These are phyloP conservation scores for Lophium mytilinum DNA, from an alignment of 495 filamentous ascomycete genomes.

Conservation along the genomic window DNA sequence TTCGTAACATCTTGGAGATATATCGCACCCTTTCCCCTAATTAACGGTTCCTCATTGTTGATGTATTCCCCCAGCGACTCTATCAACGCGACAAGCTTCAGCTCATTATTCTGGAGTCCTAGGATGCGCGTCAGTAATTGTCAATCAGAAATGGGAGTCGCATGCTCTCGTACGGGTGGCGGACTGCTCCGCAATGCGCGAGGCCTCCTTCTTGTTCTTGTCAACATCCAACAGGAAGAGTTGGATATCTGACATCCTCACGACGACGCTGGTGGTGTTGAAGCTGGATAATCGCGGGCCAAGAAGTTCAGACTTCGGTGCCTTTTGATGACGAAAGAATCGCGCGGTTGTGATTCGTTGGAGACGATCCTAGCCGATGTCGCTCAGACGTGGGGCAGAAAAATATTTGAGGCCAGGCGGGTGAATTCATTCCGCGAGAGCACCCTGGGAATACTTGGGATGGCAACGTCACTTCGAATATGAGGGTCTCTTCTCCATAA, in stretches of 20 bases:
- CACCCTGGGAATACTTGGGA: background rate
- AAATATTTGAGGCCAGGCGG: background rate
- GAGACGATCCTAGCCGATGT: background rate
- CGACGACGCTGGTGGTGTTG: background rate
- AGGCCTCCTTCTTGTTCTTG: constrained; percentile 53
- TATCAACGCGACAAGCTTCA: constrained; percentile 58
- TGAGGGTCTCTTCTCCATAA: background rate
- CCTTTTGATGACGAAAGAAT: constrained; percentile 2
- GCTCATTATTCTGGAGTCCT: constrained; percentile 56
- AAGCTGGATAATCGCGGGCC: background rate
- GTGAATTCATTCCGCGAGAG: background rate
- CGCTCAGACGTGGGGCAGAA: constrained; percentile 2
- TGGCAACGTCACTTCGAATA: background rate
- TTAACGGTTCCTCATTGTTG: constrained; percentile 57
- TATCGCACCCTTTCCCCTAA: constrained; percentile 46
- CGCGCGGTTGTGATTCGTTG: constrained; percentile 1
- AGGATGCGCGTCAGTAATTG: constrained; percentile 6
- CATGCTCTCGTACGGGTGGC: constrained; percentile 42
- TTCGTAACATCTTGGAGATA: background rate
- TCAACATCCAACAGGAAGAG: constrained; percentile 58
- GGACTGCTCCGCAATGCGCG: constrained; percentile 47
- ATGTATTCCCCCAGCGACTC: constrained; percentile 62
- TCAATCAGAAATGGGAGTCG: background rate
- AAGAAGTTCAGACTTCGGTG: background rate
- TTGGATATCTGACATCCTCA: constrained; percentile 53